A percentile compares a stretch with the other conserved stretches of the same genome.
Conservation (phyloP, 768 basidiomycete genomes). For the Chalciporus sphaerocephalus region DNA sequence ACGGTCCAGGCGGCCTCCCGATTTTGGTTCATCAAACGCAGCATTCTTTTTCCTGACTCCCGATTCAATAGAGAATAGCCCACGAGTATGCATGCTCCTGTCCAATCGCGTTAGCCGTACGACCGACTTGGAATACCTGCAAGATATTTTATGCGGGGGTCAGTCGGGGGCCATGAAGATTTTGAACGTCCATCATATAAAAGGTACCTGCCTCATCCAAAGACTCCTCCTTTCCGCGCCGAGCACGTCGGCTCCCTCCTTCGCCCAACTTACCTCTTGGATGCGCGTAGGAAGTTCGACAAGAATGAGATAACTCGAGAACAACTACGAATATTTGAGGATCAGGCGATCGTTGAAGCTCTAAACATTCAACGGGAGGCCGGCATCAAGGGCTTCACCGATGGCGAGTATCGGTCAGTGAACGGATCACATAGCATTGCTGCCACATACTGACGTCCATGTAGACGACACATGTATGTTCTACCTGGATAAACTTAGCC, state of each 20-base stretch:
- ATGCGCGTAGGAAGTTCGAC: constrained; percentile 35
- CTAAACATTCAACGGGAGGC: constrained; percentile 37
- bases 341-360: constrained; percentile 35
- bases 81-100: no score
- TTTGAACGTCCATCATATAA: no score
- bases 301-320: constrained; percentile 30
- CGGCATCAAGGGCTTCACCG: constrained; percentile 40
- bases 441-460: not conserved
- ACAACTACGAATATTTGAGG: constrained; percentile 36
- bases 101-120: no score
- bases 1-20: no score
- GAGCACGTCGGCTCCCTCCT: constrained; percentile 45
- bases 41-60: no score
- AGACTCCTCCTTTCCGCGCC: constrained; percentile 42
- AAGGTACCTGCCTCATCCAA: no score
- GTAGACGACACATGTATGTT: constrained; percentile 25
- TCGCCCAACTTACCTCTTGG: constrained; percentile 37
- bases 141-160: no score
- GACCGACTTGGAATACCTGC: no score
- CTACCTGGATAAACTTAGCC: no score
- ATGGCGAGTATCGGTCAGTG: constrained; percentile 38
- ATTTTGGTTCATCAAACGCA: no score
- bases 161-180: no score
- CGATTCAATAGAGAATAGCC: no score
- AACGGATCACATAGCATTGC: constrained; percentile 18